Evolutionary conservation across 805 yeast genomes (phyloP).

Genomic region (Suhomyces sp.): DNA sequence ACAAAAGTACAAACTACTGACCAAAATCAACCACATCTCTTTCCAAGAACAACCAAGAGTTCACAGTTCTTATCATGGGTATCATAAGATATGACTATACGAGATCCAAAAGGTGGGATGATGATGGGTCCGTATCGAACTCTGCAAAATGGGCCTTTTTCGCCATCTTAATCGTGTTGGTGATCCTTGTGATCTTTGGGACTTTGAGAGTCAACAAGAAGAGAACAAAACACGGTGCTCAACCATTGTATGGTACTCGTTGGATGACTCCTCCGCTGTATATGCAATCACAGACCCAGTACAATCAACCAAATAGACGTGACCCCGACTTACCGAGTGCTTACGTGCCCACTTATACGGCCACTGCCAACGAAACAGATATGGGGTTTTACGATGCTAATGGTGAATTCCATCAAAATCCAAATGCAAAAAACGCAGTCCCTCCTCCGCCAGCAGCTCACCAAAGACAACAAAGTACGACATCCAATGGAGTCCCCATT

Average conservation of each 20-base stretch:
- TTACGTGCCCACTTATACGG: constrained; percentile 71
- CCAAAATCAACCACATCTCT: too few species aligned
- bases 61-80: too few species aligned
- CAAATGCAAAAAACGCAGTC: constrained; percentile 24
- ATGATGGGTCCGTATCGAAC: constrained; percentile 13
- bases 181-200: constrained; percentile 46
- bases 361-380: constrained; percentile 65
- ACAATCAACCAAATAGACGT: constrained; percentile 42
- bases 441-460: constrained; percentile 22
- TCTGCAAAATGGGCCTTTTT: constrained; percentile 63
- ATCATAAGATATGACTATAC: too few species aligned
- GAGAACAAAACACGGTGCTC: constrained; percentile 48
- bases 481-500: constrained; percentile 17
- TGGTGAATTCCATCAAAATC: constrained; percentile 47
- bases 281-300: constrained; percentile 60
- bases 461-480: constrained; percentile 16
- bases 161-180: constrained; percentile 53
- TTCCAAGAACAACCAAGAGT: too few species aligned
- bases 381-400: constrained; percentile 71
- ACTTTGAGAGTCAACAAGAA: constrained; percentile 56
- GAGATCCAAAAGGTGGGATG: too few species aligned
- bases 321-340: constrained; percentile 41
- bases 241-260: constrained; percentile 72
- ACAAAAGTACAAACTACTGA: too few species aligned
- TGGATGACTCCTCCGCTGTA: constrained; percentile 89